Evolutionary conservation across 495 filamentous ascomycete genomes (phyloP), one percentile per base, ranked within the genome.

Genomic region (Podospora fimiseda): DNA sequence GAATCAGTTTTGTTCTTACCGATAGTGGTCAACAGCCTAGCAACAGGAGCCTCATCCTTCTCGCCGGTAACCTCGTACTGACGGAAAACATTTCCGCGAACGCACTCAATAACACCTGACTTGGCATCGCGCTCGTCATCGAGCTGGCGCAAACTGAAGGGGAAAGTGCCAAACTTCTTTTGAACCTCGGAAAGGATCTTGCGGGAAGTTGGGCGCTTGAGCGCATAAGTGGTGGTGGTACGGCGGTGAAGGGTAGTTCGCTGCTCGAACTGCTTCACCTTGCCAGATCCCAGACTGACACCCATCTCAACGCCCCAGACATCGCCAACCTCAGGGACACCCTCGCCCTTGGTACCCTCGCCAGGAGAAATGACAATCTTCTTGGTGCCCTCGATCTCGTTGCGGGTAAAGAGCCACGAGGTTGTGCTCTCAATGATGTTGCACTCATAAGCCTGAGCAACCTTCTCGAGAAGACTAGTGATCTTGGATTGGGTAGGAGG

Each of bases 231-330:
- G 39, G 87, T 91, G 49, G 81, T 83, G 47, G 94, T 98, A 61
- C 94, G 86, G 63, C 90, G 86, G 73, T 96, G 91, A 48, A 98
- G 79, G 27, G 93, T 98, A 16, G 93, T 72, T 41, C 93, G 83
- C 70, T 93, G 88, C 63, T 85, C 80, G 27, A 95, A 77, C 53
- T 77, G 84, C 83, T 97, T 98, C 68, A 93, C 85, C 74, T 98
- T 98, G 59, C 93, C 93, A 44, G 81, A 85, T 44, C 93, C 94
- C 58, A 90, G 72, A 70, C 87, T 91, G 59, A 97, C 81, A 60
- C 92, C 90, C 64, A 95, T 80, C 77, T 98, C 93, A 30, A 97
- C 89, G 68, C 93, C 93, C 93, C 93, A 98, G 58, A 93, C 92
- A 64, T 98, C 93, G 56, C 89, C 89, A 47, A 96, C 77, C 60